Conservation (phyloP, 2,329 filamentous ascomycete genomes). For the Penicillium sp. region DNA sequence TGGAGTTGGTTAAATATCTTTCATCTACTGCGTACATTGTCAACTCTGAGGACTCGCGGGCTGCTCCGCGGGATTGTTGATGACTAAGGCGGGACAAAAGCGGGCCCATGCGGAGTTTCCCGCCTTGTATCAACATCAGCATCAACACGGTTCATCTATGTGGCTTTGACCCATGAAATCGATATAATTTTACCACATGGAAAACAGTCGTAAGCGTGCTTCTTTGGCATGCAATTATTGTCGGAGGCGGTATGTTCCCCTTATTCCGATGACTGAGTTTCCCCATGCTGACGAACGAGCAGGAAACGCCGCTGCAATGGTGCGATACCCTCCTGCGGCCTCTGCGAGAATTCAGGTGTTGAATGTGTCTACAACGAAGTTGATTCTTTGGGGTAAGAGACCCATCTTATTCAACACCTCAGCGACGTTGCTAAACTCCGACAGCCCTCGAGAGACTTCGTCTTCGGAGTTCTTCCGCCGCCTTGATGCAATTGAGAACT, state of each 20-base stretch:
- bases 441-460: slow-evolving; percentile 3
- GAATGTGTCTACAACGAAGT: slow-evolving; percentile 6
- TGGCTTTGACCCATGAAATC: not conserved
- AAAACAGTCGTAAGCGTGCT: slow-evolving; percentile 1
- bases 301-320: slow-evolving; percentile 10
- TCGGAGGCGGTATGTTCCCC: not conserved
- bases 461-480: slow-evolving; percentile 4
- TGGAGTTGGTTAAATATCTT: not conserved
- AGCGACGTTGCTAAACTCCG: not conserved
- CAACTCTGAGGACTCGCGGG: not conserved
- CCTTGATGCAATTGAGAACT: slow-evolving; percentile 5
- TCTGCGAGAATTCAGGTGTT: slow-evolving; percentile 4
- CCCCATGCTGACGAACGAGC: not conserved
- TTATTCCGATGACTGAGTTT: not conserved
- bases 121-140: not conserved
- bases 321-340: slow-evolving; percentile 1
- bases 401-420: too few species aligned
- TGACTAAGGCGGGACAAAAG: slow-evolving; percentile 1
- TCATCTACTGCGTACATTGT: not conserved
- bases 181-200: not conserved
- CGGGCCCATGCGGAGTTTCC: slow-evolving; percentile 1
- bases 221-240: slow-evolving; percentile 4
- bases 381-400: not conserved
- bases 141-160: not conserved
- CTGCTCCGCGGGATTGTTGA: not conserved